Evolutionary conservation across 2,329 filamentous ascomycete species (phyloP).

Genomic region (Pestalotiopsis fici): DNA sequence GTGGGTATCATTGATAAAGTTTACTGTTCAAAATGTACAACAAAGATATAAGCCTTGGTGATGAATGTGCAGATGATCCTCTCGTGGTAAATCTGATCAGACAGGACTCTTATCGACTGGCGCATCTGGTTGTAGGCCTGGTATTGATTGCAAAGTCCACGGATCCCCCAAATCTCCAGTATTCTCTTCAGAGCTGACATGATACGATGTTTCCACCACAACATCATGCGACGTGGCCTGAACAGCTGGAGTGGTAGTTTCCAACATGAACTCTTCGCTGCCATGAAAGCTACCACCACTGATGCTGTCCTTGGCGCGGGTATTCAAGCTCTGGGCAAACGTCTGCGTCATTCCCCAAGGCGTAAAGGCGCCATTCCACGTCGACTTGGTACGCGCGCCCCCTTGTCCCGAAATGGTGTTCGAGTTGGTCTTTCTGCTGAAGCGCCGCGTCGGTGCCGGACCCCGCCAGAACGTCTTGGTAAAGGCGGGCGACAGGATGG

Average conservation of each 20-base stretch:
- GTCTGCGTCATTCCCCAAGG: slow-evolving; percentile 2
- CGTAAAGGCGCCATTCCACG: neutral
- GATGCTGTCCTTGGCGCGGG: neutral
- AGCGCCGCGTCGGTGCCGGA: neutral
- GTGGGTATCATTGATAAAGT: too few relatives aligned
- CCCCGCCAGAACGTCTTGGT: slow-evolving; percentile 26
- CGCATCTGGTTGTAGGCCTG: neutral
- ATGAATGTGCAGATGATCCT: neutral
- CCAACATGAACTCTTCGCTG: slow-evolving; percentile 10
- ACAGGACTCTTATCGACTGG: neutral
- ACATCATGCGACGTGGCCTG: neutral
- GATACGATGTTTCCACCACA: neutral
- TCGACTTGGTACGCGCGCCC: neutral
- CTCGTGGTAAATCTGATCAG: neutral
- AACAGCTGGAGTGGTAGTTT: neutral
- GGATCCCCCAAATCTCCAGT: neutral
- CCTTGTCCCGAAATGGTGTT: neutral
- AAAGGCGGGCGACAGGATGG: slow-evolving; percentile 31
- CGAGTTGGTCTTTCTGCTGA: neutral
- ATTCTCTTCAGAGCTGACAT: neutral
- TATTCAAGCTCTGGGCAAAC: slow-evolving; percentile 2
- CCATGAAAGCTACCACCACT: neutral
- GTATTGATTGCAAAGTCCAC: neutral
- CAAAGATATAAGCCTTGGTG: neutral
- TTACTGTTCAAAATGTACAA: too few relatives aligned